Percentiles rank a stretch among this genome's conserved stretches.
phyloP scores from a whole-genome alignment of 1,284 basidiomycete genomes.

The Pholiota adiposa region DNA sequence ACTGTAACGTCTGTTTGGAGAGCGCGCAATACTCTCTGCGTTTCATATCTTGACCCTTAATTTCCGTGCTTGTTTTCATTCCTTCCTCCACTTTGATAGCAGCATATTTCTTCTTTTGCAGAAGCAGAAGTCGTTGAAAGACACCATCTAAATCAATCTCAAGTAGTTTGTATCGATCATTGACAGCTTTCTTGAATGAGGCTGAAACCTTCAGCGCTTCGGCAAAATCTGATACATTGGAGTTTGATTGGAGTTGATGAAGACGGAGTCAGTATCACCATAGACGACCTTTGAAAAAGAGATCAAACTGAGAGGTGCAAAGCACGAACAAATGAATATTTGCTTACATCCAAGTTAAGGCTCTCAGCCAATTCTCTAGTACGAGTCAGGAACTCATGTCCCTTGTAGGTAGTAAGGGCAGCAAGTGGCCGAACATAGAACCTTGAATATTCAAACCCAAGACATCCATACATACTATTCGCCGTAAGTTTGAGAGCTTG shows the following conservation, averaged over 20 bases:
- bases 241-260: too few species aligned
- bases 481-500: slow-evolving; percentile 97
- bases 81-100: slow-evolving; percentile 90
- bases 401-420: slow-evolving; percentile 96
- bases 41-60: slow-evolving; percentile 99
- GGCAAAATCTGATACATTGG: slow-evolving; percentile 86
- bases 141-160: slow-evolving; percentile 98
- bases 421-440: slow-evolving; percentile 98
- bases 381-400: slow-evolving; percentile 95
- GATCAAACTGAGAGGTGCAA: background rate
- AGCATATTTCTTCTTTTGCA: slow-evolving; percentile 99
- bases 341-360: slow-evolving; percentile 82
- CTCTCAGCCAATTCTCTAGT: slow-evolving; percentile 94
- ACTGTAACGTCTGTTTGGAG: slow-evolving; percentile 94
- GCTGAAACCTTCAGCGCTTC: slow-evolving; percentile 92
- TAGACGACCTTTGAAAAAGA: slow-evolving; percentile 81
- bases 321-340: background rate
- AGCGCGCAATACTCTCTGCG: slow-evolving; percentile 93
- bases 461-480: slow-evolving; percentile 99
- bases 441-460: slow-evolving; percentile 96
- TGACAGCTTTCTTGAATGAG: slow-evolving; percentile 95
- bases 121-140: slow-evolving; percentile 89
- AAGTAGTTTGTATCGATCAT: slow-evolving; percentile 92
- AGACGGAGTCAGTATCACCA: slow-evolving; percentile 98
- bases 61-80: slow-evolving; percentile 77